Conservation (phyloP, 2,329 filamentous ascomycete genomes). For the Fusarium domesticum region DNA sequence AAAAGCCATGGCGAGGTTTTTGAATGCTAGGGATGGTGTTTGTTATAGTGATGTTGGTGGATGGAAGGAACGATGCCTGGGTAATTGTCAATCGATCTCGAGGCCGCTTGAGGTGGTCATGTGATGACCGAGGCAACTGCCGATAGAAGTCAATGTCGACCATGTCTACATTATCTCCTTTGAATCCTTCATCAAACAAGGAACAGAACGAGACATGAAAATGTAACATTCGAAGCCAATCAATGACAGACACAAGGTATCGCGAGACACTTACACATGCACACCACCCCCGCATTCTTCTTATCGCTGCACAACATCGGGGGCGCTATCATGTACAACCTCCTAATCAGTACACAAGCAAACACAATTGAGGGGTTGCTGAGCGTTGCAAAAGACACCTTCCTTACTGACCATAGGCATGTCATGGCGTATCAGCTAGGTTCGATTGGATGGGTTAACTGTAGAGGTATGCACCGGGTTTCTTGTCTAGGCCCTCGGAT, state of each 20-base stretch:
- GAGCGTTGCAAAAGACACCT: too few species aligned
- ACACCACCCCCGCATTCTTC: constrained; percentile 4
- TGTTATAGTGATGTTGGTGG: background rate
- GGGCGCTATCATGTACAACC: constrained; percentile 2
- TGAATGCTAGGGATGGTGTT: background rate
- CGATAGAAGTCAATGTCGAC: too few species aligned
- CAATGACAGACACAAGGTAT: background rate
- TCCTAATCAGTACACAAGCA: constrained; percentile 21
- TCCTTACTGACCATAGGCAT: too few species aligned
- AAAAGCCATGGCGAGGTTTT: constrained; percentile 36
- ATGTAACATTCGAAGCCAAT: background rate
- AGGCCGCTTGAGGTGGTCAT: too few species aligned
- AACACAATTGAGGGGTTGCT: background rate
- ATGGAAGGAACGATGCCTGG: background rate
- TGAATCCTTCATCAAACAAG: background rate
- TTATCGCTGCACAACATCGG: background rate
- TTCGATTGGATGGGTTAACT: background rate
- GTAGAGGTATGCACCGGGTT: background rate
- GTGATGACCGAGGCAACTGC: too few species aligned
- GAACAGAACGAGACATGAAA: background rate
- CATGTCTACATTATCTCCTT: background rate
- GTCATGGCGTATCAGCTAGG: background rate
- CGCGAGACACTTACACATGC: background rate
- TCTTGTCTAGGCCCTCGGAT: background rate
- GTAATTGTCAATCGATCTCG: too few species aligned